Evolutionary conservation across 768 basidiomycete species (phyloP).

Genomic region (Suillus variegatus): DNA sequence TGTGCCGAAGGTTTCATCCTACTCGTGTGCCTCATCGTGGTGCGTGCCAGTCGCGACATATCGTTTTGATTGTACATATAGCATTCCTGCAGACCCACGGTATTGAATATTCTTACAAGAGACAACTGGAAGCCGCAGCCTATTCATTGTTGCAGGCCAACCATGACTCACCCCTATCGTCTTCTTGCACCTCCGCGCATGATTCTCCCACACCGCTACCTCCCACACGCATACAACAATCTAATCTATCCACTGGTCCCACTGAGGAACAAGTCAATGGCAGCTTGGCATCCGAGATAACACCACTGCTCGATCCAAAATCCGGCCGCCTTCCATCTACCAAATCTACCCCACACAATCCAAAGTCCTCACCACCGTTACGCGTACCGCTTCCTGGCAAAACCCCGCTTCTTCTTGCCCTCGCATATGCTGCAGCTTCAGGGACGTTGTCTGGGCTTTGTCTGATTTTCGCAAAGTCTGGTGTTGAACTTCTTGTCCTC

Average conservation of each 20-base stretch:
- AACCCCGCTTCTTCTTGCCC: constrained; percentile 65
- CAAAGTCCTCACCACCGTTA: constrained; percentile 31
- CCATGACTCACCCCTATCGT: constrained; percentile 6
- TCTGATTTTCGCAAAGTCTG: constrained; percentile 90
- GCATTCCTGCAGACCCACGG: constrained; percentile 62
- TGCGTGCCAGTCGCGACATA: constrained; percentile 40
- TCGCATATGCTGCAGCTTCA: constrained; percentile 85
- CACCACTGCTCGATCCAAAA: constrained; percentile 53
- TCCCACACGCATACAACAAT: constrained; percentile 26
- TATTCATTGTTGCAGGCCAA: constrained; percentile 10
- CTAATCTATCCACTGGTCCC: constrained; percentile 39
- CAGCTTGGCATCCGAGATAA: constrained; percentile 43
- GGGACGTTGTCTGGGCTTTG: constrained; percentile 93
- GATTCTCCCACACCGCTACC: constrained; percentile 34
- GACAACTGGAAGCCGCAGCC: constrained; percentile 26
- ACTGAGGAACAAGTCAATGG: constrained; percentile 34
- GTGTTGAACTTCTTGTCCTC: constrained; percentile 82
- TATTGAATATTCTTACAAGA: constrained; percentile 61
- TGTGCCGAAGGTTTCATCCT: constrained; percentile 65
- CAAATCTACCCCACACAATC: constrained; percentile 27
- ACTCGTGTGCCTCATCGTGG: constrained; percentile 58
- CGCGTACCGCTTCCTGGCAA: constrained; percentile 31
- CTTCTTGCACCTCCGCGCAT: constrained; percentile 24
- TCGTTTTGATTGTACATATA: background rate
- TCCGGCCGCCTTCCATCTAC: constrained; percentile 34